A percentile compares a stretch with the other conserved stretches of the same genome.
Conservation (phyloP, 768 basidiomycete species). For the Russula virescens region DNA sequence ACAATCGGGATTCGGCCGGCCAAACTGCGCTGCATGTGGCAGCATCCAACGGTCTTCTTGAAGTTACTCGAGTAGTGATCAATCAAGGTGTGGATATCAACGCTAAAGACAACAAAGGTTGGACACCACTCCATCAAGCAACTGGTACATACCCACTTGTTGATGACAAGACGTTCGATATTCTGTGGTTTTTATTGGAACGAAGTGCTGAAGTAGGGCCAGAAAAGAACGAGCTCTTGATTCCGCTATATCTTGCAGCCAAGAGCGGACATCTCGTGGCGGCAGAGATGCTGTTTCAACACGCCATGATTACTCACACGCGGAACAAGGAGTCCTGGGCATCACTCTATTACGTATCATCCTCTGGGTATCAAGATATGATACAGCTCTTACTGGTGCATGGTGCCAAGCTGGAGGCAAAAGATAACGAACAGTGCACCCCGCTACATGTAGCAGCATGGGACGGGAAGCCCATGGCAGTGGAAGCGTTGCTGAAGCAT, state of each 20-base stretch:
- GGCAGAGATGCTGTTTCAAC: background rate
- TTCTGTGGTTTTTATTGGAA: background rate
- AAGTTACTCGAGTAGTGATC: background rate
- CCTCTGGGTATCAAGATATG: background rate
- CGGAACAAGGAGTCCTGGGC: background rate
- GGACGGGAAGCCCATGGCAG: background rate
- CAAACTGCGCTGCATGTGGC: background rate
- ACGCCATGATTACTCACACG: background rate
- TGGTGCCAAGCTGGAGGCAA: background rate
- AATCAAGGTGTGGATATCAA: background rate
- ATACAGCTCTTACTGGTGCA: background rate
- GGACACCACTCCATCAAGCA: background rate
- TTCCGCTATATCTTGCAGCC: background rate
- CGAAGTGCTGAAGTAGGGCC: background rate
- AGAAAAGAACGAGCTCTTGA: background rate
- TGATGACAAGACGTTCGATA: background rate
- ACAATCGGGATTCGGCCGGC: background rate
- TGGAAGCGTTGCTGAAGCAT: background rate
- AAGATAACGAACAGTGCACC: background rate
- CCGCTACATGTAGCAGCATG: background rate
- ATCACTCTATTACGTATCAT: background rate
- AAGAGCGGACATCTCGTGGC: background rate
- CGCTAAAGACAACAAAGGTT: background rate
- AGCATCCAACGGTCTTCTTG: background rate
- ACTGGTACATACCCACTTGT: background rate